phyloP scores from a whole-genome alignment of 257 asterid species.

The Galeopsis tetrahit region DNA sequence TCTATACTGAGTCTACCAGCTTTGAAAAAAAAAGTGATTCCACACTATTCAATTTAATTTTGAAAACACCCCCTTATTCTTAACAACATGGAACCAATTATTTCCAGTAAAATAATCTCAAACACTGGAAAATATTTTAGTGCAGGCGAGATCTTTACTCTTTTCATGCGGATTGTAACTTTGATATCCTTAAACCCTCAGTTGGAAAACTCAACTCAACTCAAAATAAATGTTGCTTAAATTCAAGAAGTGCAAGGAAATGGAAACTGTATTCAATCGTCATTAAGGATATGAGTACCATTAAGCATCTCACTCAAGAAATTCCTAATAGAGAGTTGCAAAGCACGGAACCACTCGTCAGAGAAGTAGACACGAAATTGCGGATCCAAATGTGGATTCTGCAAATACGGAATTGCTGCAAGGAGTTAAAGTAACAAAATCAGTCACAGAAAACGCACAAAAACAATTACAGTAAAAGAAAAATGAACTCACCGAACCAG shows the following conservation, averaged over 20 bases:
- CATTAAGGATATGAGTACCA: conserved; percentile 88
- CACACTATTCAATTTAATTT: too few relatives aligned
- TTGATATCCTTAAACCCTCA: neutral
- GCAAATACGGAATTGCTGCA: conserved; percentile 85
- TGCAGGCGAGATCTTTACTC: neutral
- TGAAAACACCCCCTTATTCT: neutral
- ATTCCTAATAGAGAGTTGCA: conserved; percentile 77
- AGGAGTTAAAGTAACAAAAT: conserved; percentile 21
- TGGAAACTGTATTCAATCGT: conserved; percentile 29
- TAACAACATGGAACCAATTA: conserved; percentile 10
- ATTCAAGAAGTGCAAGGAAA: conserved; percentile 25
- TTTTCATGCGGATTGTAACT: neutral
- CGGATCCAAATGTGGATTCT: conserved; percentile 85
- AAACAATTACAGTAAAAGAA: neutral
- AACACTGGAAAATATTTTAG: neutral
- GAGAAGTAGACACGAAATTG: conserved; percentile 79
- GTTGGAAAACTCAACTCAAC: conserved; percentile 5
- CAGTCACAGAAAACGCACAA: conserved; percentile 16
- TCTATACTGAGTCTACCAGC: too few relatives aligned
- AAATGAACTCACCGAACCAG: conserved; percentile 76
- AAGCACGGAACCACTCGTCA: conserved; percentile 81
- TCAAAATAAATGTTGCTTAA: conserved; percentile 11
- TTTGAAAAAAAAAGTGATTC: too few relatives aligned
- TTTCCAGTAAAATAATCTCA: neutral
- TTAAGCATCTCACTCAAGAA: conserved; percentile 82